These are phyloP conservation scores for Metarhizium rileyi DNA, from an alignment of 2,329 filamentous ascomycete species.

Conservation along the genomic window DNA sequence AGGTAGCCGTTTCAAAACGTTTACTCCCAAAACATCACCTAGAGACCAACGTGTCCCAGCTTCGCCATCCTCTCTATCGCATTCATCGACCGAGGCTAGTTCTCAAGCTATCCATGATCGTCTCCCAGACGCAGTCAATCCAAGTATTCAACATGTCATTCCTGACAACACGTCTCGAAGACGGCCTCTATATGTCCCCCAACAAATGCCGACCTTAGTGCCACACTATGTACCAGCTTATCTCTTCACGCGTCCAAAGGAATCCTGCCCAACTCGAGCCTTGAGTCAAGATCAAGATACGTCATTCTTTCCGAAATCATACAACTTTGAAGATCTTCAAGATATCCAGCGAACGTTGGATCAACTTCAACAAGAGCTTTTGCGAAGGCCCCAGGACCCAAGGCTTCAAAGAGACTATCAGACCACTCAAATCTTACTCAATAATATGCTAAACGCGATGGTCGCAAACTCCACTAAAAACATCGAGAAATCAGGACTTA, in stretches of 20 bases:
- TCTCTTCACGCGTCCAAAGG: background rate
- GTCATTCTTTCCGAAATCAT: background rate
- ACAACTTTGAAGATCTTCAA: constrained; percentile 11
- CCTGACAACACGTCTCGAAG: background rate
- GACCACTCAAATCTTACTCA: constrained; percentile 20
- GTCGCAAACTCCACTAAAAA: background rate
- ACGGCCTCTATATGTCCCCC: background rate
- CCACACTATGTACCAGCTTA: background rate
- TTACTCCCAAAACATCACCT: background rate
- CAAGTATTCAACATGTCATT: background rate
- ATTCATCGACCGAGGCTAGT: background rate
- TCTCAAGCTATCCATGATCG: background rate
- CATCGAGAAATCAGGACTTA: too few relatives aligned
- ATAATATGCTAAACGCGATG: constrained; percentile 16
- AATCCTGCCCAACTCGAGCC: background rate
- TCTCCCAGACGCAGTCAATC: background rate
- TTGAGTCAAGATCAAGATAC: background rate
- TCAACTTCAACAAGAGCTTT: constrained; percentile 15
- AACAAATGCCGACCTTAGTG: background rate
- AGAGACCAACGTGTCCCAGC: background rate
- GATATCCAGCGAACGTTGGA: constrained; percentile 19
- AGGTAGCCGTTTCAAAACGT: background rate
- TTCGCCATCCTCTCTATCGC: background rate
- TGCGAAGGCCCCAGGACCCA: constrained; percentile 13
- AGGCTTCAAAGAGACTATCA: constrained; percentile 15